phyloP scores from a whole-genome alignment of 257 asterid genomes.

The Przewalskia tangutica region DNA sequence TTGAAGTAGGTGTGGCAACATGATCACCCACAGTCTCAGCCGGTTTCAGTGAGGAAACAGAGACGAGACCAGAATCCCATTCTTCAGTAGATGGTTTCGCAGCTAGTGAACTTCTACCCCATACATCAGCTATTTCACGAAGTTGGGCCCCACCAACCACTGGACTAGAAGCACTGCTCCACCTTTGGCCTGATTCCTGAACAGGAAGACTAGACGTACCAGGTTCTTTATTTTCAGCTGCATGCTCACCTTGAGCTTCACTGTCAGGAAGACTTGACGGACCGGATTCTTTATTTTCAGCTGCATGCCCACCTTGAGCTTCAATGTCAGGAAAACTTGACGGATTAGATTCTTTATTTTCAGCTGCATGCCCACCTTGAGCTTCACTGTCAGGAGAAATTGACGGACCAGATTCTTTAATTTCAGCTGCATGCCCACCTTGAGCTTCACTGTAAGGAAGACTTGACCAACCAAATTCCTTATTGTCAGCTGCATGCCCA shows the following conservation, averaged over 20 bases:
- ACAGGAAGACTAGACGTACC: conserved; percentile 22
- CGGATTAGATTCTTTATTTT: conserved; percentile 25
- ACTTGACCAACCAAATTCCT: not conserved
- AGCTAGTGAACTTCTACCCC: conserved; percentile 22
- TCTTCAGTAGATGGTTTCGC: conserved; percentile 20
- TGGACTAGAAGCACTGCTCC: conserved; percentile 29
- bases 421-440: conserved; percentile 27
- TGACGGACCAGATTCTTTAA: conserved; percentile 25
- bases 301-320: conserved; percentile 22
- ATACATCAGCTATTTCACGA: conserved; percentile 35
- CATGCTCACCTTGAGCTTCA: conserved; percentile 28
- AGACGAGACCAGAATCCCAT: conserved; percentile 27
- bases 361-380: conserved; percentile 27
- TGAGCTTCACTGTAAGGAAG: conserved; percentile 25
- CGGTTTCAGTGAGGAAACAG: conserved; percentile 22
- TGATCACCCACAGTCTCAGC: conserved; percentile 20
- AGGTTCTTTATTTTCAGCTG: conserved; percentile 30
- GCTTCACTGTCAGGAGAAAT: conserved; percentile 23
- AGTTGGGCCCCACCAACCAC: conserved; percentile 38
- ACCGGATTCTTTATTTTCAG: conserved; percentile 30
- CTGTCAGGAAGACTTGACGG: conserved; percentile 17
- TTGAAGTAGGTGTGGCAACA: conserved; percentile 13
- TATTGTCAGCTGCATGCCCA: too few species aligned
- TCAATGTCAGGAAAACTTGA: conserved; percentile 27
- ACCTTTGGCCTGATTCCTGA: conserved; percentile 37